phyloP scores from a whole-genome alignment of 345 rosid genomes.

The Boechera divaricarpa region DNA sequence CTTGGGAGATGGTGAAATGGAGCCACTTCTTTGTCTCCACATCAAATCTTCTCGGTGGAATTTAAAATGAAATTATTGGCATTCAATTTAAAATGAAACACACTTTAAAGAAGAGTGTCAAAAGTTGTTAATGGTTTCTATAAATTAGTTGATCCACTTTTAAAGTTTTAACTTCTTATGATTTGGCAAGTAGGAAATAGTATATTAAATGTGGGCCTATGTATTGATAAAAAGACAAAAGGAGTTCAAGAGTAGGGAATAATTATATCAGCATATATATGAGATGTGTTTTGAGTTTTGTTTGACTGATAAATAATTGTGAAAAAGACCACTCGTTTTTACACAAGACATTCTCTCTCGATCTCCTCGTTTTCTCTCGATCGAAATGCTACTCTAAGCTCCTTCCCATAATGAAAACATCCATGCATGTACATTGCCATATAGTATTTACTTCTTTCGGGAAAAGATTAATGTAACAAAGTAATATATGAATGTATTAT shows the following conservation, averaged over 20 bases:
- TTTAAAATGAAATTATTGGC: slow-evolving; percentile 39
- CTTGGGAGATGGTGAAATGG: slow-evolving; percentile 59
- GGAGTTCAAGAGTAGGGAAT: slow-evolving; percentile 54
- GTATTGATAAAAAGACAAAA: slow-evolving; percentile 39
- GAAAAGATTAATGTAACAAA: background rate
- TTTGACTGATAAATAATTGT: slow-evolving; percentile 54
- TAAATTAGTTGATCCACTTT: slow-evolving; percentile 46
- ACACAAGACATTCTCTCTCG: slow-evolving; percentile 49
- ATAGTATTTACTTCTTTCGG: background rate
- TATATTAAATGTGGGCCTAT: slow-evolving; percentile 24
- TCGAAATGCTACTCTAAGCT: slow-evolving; percentile 23
- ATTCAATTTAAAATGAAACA: slow-evolving; percentile 28
- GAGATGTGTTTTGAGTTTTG: slow-evolving; percentile 32
- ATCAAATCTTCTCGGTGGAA: slow-evolving; percentile 43
- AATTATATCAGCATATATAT: slow-evolving; percentile 45
- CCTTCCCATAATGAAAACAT: slow-evolving; percentile 29
- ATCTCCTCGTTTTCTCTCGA: slow-evolving; percentile 34
- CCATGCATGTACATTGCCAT: slow-evolving; percentile 29
- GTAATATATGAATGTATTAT: background rate
- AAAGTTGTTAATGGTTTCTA: slow-evolving; percentile 38
- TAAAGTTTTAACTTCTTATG: slow-evolving; percentile 32
- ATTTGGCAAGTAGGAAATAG: slow-evolving; percentile 40
- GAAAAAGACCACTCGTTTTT: slow-evolving; percentile 49
- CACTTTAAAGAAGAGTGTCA: slow-evolving; percentile 39
- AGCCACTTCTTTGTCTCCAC: slow-evolving; percentile 45